phyloP scores from a whole-genome alignment of 192 early-diverging fungal species.

The Bifiguratus adelaidae region DNA sequence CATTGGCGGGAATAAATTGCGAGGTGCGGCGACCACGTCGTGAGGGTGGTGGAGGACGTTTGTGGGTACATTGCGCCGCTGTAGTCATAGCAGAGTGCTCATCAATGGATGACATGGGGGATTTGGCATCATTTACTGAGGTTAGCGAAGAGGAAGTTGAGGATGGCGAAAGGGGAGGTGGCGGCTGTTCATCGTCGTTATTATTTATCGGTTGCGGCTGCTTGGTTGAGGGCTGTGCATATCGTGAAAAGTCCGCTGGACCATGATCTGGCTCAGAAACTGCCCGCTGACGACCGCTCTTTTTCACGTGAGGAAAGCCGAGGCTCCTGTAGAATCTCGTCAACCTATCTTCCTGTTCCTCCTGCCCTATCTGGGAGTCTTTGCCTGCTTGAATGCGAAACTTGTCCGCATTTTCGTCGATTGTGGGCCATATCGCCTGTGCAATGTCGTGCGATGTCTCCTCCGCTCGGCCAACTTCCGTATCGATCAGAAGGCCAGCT shows the following conservation, averaged over 20 bases:
- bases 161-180: constrained; percentile 7
- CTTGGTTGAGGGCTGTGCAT: neutral
- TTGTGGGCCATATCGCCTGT: too few species aligned
- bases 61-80: neutral
- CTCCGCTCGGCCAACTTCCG: constrained; percentile 35
- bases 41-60: neutral
- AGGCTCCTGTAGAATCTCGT: constrained; percentile 5
- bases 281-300: too few species aligned
- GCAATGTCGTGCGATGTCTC: constrained; percentile 25
- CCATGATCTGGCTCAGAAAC: too few species aligned
- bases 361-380: neutral
- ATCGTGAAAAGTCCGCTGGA: neutral
- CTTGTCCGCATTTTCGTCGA: too few species aligned
- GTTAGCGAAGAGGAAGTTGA: constrained; percentile 11
- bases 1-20: neutral
- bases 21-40: too few species aligned
- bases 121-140: neutral
- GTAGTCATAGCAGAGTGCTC: neutral
- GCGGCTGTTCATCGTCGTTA: neutral
- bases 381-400: too few species aligned
- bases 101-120: neutral
- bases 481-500: neutral
- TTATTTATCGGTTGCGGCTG: neutral
- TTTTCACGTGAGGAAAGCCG: constrained; percentile 5
- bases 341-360: neutral